phyloP scores from a whole-genome alignment of 192 early-diverging fungal genomes.

The Rhizophlyctis rosea region DNA sequence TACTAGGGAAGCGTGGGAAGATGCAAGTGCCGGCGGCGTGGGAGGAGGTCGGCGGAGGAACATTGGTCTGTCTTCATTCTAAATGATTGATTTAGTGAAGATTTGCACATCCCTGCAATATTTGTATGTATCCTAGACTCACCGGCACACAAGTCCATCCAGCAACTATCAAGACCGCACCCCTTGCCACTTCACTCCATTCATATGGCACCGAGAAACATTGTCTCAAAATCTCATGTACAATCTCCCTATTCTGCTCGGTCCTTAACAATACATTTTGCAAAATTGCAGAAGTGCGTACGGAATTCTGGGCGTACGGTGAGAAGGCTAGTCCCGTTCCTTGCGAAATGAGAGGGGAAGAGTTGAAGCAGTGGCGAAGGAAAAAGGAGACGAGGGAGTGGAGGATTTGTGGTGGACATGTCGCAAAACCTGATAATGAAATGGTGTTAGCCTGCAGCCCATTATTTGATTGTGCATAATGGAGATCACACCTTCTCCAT shows the following conservation, averaged over 20 bases:
- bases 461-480: too few species aligned
- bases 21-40: too few species aligned
- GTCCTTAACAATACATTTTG: conserved; percentile 16
- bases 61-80: conserved; percentile 69
- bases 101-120: not conserved
- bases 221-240: conserved; percentile 77
- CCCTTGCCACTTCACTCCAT: conserved; percentile 63
- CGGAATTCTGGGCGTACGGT: conserved; percentile 2
- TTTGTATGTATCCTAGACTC: conserved; percentile 1
- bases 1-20: too few species aligned
- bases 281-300: conserved; percentile 4
- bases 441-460: too few species aligned
- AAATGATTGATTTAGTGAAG: too few species aligned
- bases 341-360: conserved; percentile 7
- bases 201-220: conserved; percentile 60
- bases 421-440: conserved; percentile 59
- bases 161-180: conserved; percentile 63
- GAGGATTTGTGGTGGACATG: conserved; percentile 67
- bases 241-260: conserved; percentile 64
- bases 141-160: conserved; percentile 56
- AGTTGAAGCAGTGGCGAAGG: conserved; percentile 62
- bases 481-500: conserved; percentile 53
- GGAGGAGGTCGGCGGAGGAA: conserved; percentile 47
- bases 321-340: not conserved
- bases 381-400: conserved; percentile 65